phyloP scores from a whole-genome alignment of 208 protist species.

The Leishmania turanica region DNA sequence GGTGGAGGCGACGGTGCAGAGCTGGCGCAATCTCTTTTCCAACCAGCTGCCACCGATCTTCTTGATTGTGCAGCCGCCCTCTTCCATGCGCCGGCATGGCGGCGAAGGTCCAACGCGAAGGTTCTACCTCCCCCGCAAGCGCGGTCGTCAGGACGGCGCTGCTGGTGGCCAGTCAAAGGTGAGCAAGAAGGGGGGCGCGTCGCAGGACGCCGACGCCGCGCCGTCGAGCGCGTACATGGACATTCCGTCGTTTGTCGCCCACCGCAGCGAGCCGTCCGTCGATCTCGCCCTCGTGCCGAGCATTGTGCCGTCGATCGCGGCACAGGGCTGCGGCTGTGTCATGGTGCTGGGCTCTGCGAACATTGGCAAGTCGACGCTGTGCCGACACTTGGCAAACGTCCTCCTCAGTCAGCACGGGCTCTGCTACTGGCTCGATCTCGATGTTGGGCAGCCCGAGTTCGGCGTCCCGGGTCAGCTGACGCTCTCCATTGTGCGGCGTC shows the following conservation, averaged over 20 bases:
- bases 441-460: conserved; percentile 91
- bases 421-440: conserved; percentile 86
- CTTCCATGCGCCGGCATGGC: conserved; percentile 24
- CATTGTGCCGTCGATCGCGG: conserved; percentile 50
- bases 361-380: conserved; percentile 89
- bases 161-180: not conserved
- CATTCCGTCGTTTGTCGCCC: conserved; percentile 69
- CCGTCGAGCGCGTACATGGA: conserved; percentile 54
- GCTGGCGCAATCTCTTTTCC: conserved; percentile 49
- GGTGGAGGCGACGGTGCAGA: conserved; percentile 58
- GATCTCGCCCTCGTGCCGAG: conserved; percentile 62
- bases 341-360: conserved; percentile 75
- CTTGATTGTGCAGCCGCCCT: conserved; percentile 64
- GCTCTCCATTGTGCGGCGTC: conserved; percentile 54
- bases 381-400: conserved; percentile 72
- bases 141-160: not conserved
- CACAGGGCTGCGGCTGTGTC: conserved; percentile 41
- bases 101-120: conserved; percentile 14
- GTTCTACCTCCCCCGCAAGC: conserved; percentile 28
- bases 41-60: conserved; percentile 45
- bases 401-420: conserved; percentile 76
- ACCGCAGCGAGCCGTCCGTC: conserved; percentile 28
- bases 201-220: not conserved
- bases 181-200: not conserved
- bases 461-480: conserved; percentile 72